Evolutionary conservation across 495 filamentous ascomycete species (phyloP).

Genomic region (Aspergillus nidulans): DNA sequence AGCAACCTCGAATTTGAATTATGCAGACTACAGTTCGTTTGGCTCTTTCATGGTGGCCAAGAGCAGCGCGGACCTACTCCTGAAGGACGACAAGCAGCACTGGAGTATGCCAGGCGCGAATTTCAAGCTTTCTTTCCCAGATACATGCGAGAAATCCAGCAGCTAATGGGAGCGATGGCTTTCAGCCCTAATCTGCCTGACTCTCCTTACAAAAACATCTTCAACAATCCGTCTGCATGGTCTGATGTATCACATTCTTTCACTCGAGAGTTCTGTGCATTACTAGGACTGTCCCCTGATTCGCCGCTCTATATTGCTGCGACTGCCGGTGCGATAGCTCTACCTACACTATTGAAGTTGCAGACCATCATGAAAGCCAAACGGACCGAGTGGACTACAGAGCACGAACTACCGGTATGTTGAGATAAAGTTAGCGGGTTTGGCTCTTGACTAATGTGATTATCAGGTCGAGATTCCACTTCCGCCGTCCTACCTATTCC

Average conservation of each 20-base stretch:
- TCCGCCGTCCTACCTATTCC: conserved; percentile 81
- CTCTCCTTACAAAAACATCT: conserved; percentile 73
- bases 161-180: conserved; percentile 71
- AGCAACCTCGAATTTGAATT: conserved; percentile 95
- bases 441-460: not conserved
- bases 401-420: conserved; percentile 77
- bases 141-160: conserved; percentile 69
- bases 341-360: conserved; percentile 80
- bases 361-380: conserved; percentile 78
- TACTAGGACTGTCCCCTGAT: conserved; percentile 80
- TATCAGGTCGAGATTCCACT: conserved; percentile 79
- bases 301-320: conserved; percentile 87
- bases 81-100: conserved; percentile 52
- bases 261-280: conserved; percentile 90
- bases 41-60: conserved; percentile 60
- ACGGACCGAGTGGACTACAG: conserved; percentile 89
- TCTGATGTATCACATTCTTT: conserved; percentile 77
- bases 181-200: conserved; percentile 62
- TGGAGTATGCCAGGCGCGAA: conserved; percentile 65
- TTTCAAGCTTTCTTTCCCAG: conserved; percentile 64
- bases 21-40: conserved; percentile 77
- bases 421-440: not conserved
- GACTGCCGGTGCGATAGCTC: conserved; percentile 85
- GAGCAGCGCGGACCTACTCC: conserved; percentile 17
- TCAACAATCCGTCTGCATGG: conserved; percentile 70